Conservation (phyloP, 148 eudicot species). For the Pharnaceum exiguum region DNA sequence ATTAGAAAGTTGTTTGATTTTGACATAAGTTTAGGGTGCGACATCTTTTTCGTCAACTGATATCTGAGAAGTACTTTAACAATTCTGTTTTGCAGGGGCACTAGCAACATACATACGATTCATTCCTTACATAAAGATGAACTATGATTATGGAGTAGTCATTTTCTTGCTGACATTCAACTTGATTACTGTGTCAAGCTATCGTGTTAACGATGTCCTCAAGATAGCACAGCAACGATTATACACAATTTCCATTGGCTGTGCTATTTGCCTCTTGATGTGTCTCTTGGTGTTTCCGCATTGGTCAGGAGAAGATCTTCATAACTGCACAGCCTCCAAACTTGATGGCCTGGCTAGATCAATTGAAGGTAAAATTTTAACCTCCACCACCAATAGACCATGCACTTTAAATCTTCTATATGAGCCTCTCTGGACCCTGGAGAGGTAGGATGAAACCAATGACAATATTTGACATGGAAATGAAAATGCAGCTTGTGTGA, state of each 20-base stretch:
- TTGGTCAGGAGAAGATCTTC: conserved; percentile 95
- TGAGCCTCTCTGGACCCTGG: neutral
- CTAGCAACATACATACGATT: conserved; percentile 73
- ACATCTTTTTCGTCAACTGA: neutral
- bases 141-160: conserved; percentile 85
- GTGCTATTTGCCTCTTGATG: conserved; percentile 74
- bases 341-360: conserved; percentile 78
- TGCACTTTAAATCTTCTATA: neutral
- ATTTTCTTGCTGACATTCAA: conserved; percentile 86
- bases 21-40: neutral
- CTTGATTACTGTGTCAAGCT: conserved; percentile 75
- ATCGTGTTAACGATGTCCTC: conserved; percentile 61
- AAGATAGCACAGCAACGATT: conserved; percentile 65
- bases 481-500: conserved; percentile 68
- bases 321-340: conserved; percentile 58
- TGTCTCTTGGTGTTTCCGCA: conserved; percentile 68
- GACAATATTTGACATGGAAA: neutral
- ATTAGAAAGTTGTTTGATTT: neutral
- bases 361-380: conserved; percentile 47
- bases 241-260: conserved; percentile 69
- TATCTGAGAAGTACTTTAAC: no score
- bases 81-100: conserved; percentile 54
- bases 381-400: neutral
- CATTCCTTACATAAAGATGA: conserved; percentile 81
- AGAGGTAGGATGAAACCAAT: neutral